phyloP scores from a whole-genome alignment of 129 eudicot species.

The Flaveria trinervia region DNA sequence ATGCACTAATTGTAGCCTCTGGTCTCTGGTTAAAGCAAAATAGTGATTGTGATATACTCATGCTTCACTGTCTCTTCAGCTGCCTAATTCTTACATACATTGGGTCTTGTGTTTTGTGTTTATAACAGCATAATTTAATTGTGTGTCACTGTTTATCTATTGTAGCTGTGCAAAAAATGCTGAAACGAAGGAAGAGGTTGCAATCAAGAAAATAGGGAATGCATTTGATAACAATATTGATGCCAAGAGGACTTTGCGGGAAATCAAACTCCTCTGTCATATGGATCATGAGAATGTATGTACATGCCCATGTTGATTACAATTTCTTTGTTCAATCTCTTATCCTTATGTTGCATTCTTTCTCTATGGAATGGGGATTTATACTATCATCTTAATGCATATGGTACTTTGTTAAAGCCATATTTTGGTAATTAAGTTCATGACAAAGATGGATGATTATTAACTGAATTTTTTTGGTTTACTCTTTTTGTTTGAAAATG shows the following conservation, averaged over 20 bases:
- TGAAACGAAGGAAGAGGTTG: slow-evolving; percentile 82
- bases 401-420: slow-evolving; percentile 10
- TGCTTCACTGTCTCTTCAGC: not conserved
- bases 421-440: not conserved
- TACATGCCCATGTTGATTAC: slow-evolving; percentile 15
- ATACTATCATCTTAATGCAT: not conserved
- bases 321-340: not conserved
- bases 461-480: not conserved
- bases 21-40: not conserved
- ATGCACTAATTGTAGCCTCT: not conserved
- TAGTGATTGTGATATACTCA: not conserved
- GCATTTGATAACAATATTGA: slow-evolving; percentile 83
- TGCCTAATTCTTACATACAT: not conserved
- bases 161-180: slow-evolving; percentile 67
- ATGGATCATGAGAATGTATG: slow-evolving; percentile 88
- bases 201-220: slow-evolving; percentile 76
- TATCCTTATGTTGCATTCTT: not conserved
- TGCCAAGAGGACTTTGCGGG: slow-evolving; percentile 85
- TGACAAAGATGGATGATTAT: not conserved
- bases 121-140: not conserved
- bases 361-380: too few species aligned
- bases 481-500: not conserved
- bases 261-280: slow-evolving; percentile 80
- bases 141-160: slow-evolving; percentile 13
- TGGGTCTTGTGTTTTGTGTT: not conserved